Conservation (phyloP, 352 stramenopile species). For the Phytophthora vignae region DNA sequence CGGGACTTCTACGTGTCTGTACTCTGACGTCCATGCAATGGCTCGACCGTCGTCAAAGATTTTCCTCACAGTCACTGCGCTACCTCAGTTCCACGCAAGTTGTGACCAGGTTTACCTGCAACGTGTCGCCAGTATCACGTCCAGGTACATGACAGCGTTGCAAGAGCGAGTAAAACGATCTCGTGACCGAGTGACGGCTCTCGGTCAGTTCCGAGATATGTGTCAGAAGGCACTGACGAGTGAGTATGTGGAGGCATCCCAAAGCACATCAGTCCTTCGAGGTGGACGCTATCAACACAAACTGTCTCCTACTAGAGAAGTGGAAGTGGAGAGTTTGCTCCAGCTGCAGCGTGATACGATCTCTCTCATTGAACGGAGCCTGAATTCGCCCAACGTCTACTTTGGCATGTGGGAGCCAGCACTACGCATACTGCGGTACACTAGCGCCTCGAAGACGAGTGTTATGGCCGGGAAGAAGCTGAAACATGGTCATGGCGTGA, state of each 20-base stretch:
- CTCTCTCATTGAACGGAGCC: conserved; percentile 39
- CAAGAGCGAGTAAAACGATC: conserved; percentile 54
- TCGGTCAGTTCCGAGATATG: conserved; percentile 34
- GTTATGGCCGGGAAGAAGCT: conserved; percentile 72
- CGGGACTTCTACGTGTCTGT: conserved; percentile 37
- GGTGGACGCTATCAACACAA: conserved; percentile 15
- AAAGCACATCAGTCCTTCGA: not conserved
- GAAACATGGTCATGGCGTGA: conserved; percentile 63
- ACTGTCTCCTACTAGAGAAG: conserved; percentile 49
- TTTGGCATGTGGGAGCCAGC: conserved; percentile 69
- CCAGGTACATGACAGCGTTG: conserved; percentile 41
- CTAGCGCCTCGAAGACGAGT: conserved; percentile 57
- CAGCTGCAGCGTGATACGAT: conserved; percentile 47
- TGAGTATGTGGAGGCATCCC: not conserved
- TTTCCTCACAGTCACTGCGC: conserved; percentile 49
- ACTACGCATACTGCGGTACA: conserved; percentile 54
- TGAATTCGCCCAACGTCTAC: conserved; percentile 64
- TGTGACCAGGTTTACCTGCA: conserved; percentile 68
- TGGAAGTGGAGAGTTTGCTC: conserved; percentile 47
- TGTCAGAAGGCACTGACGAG: conserved; percentile 37
- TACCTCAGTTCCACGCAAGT: conserved; percentile 49
- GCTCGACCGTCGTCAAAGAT: conserved; percentile 28
- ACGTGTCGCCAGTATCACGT: conserved; percentile 45
- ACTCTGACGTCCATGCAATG: conserved; percentile 43
- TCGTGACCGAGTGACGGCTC: conserved; percentile 36